Conservation (phyloP, 2,329 filamentous ascomycete genomes). For the Xylariaceae sp. region DNA sequence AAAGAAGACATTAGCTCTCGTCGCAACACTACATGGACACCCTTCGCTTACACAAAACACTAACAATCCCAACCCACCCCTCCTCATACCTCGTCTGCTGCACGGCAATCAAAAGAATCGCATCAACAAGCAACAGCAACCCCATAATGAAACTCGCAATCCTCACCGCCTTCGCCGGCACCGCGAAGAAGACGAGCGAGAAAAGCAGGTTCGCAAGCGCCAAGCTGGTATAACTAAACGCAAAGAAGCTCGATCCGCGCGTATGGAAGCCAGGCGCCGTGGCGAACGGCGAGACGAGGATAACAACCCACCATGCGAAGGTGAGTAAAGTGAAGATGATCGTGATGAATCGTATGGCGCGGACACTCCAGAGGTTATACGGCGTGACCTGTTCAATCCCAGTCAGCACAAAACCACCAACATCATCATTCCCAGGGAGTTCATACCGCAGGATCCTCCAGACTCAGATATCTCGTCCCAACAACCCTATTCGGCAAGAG, state of each 20-base stretch:
- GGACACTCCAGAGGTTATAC: slow-evolving; percentile 91
- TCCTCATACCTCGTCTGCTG: slow-evolving; percentile 73
- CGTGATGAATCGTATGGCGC: slow-evolving; percentile 71
- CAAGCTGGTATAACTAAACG: slow-evolving; percentile 77
- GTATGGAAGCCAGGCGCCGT: slow-evolving; percentile 82
- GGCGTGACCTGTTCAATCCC: slow-evolving; percentile 43
- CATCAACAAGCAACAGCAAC: slow-evolving; percentile 63
- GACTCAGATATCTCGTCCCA: slow-evolving; percentile 58
- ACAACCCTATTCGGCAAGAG: slow-evolving; percentile 65
- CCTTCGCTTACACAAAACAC: slow-evolving; percentile 56
- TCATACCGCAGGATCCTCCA: slow-evolving; percentile 73
- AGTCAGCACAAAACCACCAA: slow-evolving; percentile 15
- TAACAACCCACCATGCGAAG: slow-evolving; percentile 87
- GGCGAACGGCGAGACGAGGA: slow-evolving; percentile 86
- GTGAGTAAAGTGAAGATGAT: slow-evolving; percentile 68
- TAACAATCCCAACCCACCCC: slow-evolving; percentile 84
- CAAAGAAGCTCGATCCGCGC: slow-evolving; percentile 86
- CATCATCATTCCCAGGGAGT: neutral
- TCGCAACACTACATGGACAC: neutral
- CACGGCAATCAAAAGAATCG: slow-evolving; percentile 74
- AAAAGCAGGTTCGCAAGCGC: slow-evolving; percentile 71
- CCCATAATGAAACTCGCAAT: slow-evolving; percentile 65
- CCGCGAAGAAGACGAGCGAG: slow-evolving; percentile 78
- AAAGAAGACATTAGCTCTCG: slow-evolving; percentile 12
- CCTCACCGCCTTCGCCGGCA: slow-evolving; percentile 74